phyloP scores from a whole-genome alignment of 2,329 filamentous ascomycete species.

The Ilyonectria destructans region DNA sequence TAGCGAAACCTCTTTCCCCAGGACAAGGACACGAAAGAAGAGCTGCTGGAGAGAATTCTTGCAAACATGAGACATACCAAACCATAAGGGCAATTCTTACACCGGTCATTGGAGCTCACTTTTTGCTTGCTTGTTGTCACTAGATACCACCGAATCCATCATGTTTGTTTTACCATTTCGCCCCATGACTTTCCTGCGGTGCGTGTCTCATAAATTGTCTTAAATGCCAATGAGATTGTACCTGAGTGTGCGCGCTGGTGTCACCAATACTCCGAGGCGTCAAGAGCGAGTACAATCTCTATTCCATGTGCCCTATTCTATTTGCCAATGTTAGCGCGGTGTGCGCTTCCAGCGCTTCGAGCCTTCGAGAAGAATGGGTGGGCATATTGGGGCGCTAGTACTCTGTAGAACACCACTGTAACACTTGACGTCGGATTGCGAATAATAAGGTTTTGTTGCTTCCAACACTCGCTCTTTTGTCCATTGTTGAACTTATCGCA shows the following conservation, averaged over 20 bases:
- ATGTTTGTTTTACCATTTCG: neutral
- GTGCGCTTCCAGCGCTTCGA: neutral
- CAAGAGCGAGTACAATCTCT: neutral
- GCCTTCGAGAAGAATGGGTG: neutral
- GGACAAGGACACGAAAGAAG: slow-evolving; percentile 60
- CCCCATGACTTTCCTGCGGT: neutral
- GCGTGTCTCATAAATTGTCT: neutral
- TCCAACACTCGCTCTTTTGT: too few relatives aligned
- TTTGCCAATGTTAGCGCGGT: neutral
- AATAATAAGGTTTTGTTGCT: neutral
- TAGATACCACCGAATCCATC: neutral
- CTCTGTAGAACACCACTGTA: neutral
- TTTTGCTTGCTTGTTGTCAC: slow-evolving; percentile 19
- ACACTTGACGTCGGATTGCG: neutral
- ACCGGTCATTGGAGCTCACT: too few relatives aligned
- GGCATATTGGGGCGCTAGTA: neutral
- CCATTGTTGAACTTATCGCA: neutral
- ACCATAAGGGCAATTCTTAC: neutral
- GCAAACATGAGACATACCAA: slow-evolving; percentile 62
- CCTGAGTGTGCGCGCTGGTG: too few relatives aligned
- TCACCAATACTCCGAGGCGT: neutral
- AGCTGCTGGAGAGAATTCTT: slow-evolving; percentile 63
- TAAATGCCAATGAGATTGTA: neutral
- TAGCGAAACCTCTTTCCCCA: slow-evolving; percentile 66
- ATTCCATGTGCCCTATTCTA: too few relatives aligned